Evolutionary conservation across 768 basidiomycete genomes (phyloP), one percentile per base, ranked within the genome.

Genomic region (Hygrocybe punicea): DNA sequence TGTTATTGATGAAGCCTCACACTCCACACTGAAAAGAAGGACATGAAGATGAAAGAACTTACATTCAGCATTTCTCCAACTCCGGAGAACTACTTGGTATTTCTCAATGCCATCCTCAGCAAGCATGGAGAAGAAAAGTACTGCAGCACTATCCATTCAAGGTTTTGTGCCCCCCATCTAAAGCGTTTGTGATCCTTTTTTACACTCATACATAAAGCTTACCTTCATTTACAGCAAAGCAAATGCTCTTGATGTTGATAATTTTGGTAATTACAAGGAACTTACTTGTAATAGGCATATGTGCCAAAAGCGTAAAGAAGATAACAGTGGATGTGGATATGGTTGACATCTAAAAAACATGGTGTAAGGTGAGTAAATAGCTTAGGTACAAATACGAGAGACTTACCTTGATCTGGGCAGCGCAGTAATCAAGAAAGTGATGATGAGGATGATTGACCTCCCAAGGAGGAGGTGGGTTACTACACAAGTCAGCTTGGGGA

Each of bases 191-290:
- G 29, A 29, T 29, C 29, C 29, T 29, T 29, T 29, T 29, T 29
- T 29, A 29, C 29, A 29, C 29, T 29, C 8, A 29, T 8, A 29
- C 29, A 49, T 46, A 14, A 13, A 13, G 9, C 14, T 48, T 48
- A 25, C 21, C 24, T 48, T 6, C 24, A 19, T 48, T 21, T 4
- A 5, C 42, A 65, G 64, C 4, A 63, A 65, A 62, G 58, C 57
- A n/a, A 57, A 64, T 55, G 59, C 64, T 9, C 33, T 65, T 17
- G 59, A 65, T 52, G 35, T 65, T 25, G 57, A 65, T 13, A 51
- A 52, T 14, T 36, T 60, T 19, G 5, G 24, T 24, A 59, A 65
- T n/a, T 65, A 57, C 48, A 21, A 58, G 29, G 50, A 60, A 6
- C 23, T 65, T 8, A 6, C 23, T 65, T 8, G 59, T 56, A 2